phyloP scores from a whole-genome alignment of 257 asterid genomes.

The Gentiana straminea region DNA sequence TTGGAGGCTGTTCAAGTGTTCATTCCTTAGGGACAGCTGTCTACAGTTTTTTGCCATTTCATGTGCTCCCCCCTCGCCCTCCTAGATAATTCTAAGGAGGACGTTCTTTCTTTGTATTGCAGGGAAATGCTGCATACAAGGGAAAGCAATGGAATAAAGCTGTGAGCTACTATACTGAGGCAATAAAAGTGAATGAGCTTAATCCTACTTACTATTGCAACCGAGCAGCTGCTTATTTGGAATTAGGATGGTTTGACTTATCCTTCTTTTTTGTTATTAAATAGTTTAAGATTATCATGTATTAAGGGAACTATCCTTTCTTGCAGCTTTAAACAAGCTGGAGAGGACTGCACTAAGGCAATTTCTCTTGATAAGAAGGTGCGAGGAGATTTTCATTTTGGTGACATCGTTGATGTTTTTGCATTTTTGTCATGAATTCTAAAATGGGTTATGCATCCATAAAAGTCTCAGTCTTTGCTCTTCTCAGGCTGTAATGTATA shows the following conservation, averaged over 20 bases:
- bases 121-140: slow-evolving; percentile 96
- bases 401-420: not conserved
- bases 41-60: not conserved
- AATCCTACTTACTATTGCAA: slow-evolving; percentile 74
- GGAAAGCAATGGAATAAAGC: slow-evolving; percentile 90
- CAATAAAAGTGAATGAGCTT: slow-evolving; percentile 53
- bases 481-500: not conserved
- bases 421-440: too few species aligned
- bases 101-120: slow-evolving; percentile 12
- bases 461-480: not conserved
- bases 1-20: too few species aligned
- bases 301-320: not conserved
- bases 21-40: not conserved
- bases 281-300: not conserved
- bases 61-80: not conserved
- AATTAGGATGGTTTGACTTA: slow-evolving; percentile 69
- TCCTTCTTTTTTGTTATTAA: slow-evolving; percentile 1
- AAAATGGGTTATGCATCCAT: too few species aligned
- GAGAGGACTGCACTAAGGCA: slow-evolving; percentile 78
- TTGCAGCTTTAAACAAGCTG: slow-evolving; percentile 83
- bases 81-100: not conserved
- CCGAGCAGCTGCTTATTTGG: slow-evolving; percentile 94
- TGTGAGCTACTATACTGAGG: slow-evolving; percentile 73
- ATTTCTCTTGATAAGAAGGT: slow-evolving; percentile 88
- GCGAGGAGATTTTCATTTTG: slow-evolving; percentile 4